A percentile compares a stretch with the other conserved stretches of the same genome.
These are phyloP conservation scores for Tricholoma hemisulphureum DNA, from an alignment of 768 basidiomycete species.

Conservation along the genomic window DNA sequence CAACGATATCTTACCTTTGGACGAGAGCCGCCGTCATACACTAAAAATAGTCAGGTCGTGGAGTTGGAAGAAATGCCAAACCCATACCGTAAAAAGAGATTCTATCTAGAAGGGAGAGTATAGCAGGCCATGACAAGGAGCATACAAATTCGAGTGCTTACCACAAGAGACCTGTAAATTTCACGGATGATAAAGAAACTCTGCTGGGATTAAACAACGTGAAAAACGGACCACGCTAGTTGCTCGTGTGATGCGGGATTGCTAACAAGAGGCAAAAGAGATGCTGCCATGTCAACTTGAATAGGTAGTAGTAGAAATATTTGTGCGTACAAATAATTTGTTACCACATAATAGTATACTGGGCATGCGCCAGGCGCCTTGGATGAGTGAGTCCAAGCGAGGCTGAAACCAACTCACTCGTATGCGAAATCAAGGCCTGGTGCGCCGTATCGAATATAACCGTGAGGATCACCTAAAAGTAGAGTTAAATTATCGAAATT, in stretches of 20 bases:
- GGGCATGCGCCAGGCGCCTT: too few species aligned
- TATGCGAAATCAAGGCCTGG: constrained; percentile 46
- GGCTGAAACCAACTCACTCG: constrained; percentile 29
- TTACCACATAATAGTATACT: constrained; percentile 37
- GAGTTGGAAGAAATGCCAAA: not conserved
- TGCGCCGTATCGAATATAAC: constrained; percentile 47
- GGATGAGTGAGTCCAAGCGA: not conserved
- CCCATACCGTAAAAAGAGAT: not conserved
- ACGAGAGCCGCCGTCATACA: not conserved
- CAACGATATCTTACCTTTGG: not conserved
- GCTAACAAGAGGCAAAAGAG: not conserved
- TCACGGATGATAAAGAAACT: too few species aligned
- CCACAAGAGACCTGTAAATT: not conserved
- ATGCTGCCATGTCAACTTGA: too few species aligned
- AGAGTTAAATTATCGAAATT: not conserved
- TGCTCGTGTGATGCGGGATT: not conserved
- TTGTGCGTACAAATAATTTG: constrained; percentile 35
- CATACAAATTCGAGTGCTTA: not conserved
- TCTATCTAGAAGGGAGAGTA: constrained; percentile 3
- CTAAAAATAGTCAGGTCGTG: not conserved
- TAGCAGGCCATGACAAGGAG: not conserved
- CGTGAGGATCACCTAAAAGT: constrained; percentile 37
- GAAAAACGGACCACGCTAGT: not conserved
- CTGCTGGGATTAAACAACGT: not conserved
- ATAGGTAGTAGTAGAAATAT: not conserved